A percentile compares a stretch with the other conserved stretches of the same genome.
phyloP scores from a whole-genome alignment of 345 rosid species.

The Gossypium ekmanianum region DNA sequence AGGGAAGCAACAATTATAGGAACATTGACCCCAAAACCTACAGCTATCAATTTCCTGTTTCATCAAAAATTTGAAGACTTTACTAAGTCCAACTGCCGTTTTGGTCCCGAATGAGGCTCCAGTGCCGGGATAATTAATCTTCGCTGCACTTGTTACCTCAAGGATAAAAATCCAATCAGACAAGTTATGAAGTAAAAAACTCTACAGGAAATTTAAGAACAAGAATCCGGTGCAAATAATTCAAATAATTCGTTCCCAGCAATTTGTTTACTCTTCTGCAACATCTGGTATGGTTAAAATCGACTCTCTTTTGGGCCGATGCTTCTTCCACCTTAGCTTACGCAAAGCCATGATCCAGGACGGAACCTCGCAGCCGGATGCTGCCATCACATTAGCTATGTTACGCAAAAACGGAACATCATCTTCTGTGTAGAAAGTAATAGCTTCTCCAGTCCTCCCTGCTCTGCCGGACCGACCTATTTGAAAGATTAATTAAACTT shows the following conservation, averaged over 20 bases:
- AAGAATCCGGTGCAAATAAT: background rate
- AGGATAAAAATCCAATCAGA: background rate
- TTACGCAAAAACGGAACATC: slow-evolving; percentile 72
- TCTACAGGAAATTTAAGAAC: background rate
- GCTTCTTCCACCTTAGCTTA: slow-evolving; percentile 77
- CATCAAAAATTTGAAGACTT: background rate
- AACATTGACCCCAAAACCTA: background rate
- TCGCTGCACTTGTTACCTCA: background rate
- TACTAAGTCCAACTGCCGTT: background rate
- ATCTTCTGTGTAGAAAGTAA: slow-evolving; percentile 76
- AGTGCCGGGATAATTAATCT: background rate
- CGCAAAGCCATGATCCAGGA: slow-evolving; percentile 69
- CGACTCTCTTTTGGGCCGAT: slow-evolving; percentile 65
- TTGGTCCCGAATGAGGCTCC: background rate
- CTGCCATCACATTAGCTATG: slow-evolving; percentile 77
- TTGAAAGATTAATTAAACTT: slow-evolving; percentile 2
- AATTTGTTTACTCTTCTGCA: slow-evolving; percentile 22
- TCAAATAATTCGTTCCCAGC: background rate
- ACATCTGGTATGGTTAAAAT: slow-evolving; percentile 44
- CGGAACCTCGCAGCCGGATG: slow-evolving; percentile 93
- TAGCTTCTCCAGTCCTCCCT: slow-evolving; percentile 84
- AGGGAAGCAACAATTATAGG: background rate
- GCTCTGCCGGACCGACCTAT: slow-evolving; percentile 93
- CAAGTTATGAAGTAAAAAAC: background rate
- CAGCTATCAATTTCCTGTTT: background rate